phyloP scores from a whole-genome alignment of 1,284 basidiomycete species.

The Cryptococcus sp. region DNA sequence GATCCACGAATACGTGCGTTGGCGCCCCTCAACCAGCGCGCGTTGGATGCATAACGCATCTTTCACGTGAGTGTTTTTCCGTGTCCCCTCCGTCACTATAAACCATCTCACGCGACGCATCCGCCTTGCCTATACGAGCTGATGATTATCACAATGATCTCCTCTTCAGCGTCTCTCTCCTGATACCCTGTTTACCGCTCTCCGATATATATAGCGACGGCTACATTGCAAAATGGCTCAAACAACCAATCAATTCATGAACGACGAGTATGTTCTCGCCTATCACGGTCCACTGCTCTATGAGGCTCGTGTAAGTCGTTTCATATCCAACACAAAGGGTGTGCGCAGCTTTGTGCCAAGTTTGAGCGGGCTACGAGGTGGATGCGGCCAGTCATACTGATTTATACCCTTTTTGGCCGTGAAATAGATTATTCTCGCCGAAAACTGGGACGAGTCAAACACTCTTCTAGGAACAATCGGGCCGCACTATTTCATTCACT shows the following conservation, averaged over 20 bases:
- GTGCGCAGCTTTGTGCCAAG: constrained; percentile 17
- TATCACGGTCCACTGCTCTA: constrained; percentile 94
- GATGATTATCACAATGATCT: background rate
- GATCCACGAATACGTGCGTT: too few relatives aligned
- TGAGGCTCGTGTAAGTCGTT: constrained; percentile 71
- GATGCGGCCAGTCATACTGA: constrained; percentile 20
- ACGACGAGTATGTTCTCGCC: constrained; percentile 82
- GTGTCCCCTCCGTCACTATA: background rate
- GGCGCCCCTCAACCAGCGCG: too few relatives aligned
- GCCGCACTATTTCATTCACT: constrained; percentile 92
- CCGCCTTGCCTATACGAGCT: background rate
- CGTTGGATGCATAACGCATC: too few relatives aligned
- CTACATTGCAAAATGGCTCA: constrained; percentile 21
- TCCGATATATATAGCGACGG: background rate
- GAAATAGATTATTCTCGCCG: constrained; percentile 70
- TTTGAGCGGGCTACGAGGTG: constrained; percentile 5
- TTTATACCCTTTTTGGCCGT: constrained; percentile 8
- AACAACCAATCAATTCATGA: constrained; percentile 46
- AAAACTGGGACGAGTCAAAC: constrained; percentile 71
- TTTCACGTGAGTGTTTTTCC: too few relatives aligned
- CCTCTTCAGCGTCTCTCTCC: background rate
- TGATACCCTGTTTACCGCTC: background rate
- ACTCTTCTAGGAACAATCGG: constrained; percentile 68
- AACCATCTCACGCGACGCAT: background rate
- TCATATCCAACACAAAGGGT: constrained; percentile 10